phyloP scores from a whole-genome alignment of 805 yeast genomes.

The Wilhelminamyces savonicus region DNA sequence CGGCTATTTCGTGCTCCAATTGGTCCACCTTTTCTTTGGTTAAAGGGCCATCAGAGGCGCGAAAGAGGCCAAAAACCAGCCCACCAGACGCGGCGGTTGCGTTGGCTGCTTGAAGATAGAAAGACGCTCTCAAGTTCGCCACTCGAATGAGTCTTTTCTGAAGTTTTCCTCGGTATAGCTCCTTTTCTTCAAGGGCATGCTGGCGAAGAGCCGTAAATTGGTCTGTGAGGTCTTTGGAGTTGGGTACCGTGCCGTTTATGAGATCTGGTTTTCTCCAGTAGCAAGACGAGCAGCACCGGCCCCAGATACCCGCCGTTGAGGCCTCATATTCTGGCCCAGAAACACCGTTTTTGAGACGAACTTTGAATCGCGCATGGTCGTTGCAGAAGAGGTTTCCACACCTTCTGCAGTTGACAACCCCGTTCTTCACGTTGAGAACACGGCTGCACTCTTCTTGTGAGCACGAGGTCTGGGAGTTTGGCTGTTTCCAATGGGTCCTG shows the following conservation, averaged over 20 bases:
- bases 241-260: conserved; percentile 35
- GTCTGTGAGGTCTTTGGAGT: conserved; percentile 37
- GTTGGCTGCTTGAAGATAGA: no score
- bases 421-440: conserved; percentile 44
- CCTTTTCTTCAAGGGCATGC: conserved; percentile 38
- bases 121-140: conserved; percentile 10
- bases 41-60: no score
- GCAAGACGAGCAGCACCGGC: conserved; percentile 63
- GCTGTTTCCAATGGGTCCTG: conserved; percentile 54
- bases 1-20: conserved; percentile 16
- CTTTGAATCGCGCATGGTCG: conserved; percentile 50
- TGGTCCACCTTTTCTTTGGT: no score
- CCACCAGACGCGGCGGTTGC: no score
- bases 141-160: conserved; percentile 53
- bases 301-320: conserved; percentile 50
- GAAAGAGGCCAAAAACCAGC: no score
- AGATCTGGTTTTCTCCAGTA: conserved; percentile 51
- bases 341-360: conserved; percentile 45
- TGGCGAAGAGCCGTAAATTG: conserved; percentile 38
- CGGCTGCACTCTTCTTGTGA: conserved; percentile 33
- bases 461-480: conserved; percentile 35
- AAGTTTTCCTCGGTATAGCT: conserved; percentile 48
- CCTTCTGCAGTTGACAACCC: conserved; percentile 62
- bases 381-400: conserved; percentile 73
- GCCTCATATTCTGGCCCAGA: conserved; percentile 30